These are phyloP conservation scores for Cubamyces sp. DNA, from an alignment of 768 basidiomycete species.

Conservation along the genomic window DNA sequence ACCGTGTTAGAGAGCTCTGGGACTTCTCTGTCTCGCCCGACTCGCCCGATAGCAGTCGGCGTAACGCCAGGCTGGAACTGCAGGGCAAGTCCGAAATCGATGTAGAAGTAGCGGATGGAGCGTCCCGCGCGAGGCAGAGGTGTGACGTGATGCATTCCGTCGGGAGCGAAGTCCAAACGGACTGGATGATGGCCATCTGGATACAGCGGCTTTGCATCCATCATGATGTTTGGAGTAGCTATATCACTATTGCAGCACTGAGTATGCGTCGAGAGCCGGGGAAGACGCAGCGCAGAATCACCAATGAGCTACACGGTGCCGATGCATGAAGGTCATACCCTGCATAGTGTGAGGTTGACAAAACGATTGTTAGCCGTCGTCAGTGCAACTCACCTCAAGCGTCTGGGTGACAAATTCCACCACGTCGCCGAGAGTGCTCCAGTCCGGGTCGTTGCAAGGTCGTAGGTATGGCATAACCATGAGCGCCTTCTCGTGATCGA, in stretches of 20 bases:
- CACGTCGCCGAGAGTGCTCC: constrained; percentile 30
- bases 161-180: constrained; percentile 35
- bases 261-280: too few relatives aligned
- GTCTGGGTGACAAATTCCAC: constrained; percentile 26
- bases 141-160: constrained; percentile 36
- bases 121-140: constrained; percentile 38
- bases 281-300: too few relatives aligned
- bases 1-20: too few relatives aligned
- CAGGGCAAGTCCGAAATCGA: constrained; percentile 28
- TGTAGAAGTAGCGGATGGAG: constrained; percentile 37
- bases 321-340: too few relatives aligned
- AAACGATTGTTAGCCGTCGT: too few relatives aligned
- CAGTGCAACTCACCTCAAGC: constrained; percentile 16
- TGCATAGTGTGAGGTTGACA: too few relatives aligned
- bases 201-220: constrained; percentile 23
- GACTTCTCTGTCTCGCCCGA: too few relatives aligned
- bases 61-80: constrained; percentile 5
- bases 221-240: constrained; percentile 24
- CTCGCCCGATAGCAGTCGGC: too few relatives aligned
- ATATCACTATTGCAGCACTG: too few relatives aligned
- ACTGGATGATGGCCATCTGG: constrained; percentile 28
- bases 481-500: constrained; percentile 1
- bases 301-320: too few relatives aligned
- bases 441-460: constrained; percentile 32
- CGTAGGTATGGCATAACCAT: constrained; percentile 35